Base-by-base conservation (phyloP, 2,329 filamentous ascomycete genomes). In the Thelonectria discophora region DNA sequence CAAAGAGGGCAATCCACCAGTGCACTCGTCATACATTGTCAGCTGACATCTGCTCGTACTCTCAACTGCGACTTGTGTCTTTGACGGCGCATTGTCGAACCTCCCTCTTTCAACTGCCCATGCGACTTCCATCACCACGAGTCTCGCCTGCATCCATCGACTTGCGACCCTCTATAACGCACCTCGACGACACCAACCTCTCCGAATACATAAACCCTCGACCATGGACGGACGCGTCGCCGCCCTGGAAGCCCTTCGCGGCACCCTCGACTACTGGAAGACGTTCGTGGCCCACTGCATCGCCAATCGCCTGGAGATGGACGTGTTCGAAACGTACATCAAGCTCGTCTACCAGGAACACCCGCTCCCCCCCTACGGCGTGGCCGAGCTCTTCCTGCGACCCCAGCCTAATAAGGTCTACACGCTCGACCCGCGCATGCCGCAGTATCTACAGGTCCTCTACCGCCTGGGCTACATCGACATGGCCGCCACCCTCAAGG, bases 381-480 rank as follows among this genome's bases (percentile, higher is more conserved):
- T 89, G 64, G 85, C 86, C 76, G 82, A 88, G 65, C 73, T 90
- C 54, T 83, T 88, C 67, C 77, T 90, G 42, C 81, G 81, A 21
- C 87, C 88, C 3, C 80, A 80, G 45, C 75, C 78, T 18, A 73
- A 74, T 51, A 82, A 82, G 68, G 70, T 75, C 66, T 77, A 84
- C 69, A 82, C 77, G 58, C 81, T 88, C 69, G 87, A 90, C 66
- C 84, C 86, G 9, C 82, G 86, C 64, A 79, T 88, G 9, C 81
- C 83, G 0, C 81, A 79, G n/a, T 90, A 89, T 71, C 73, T 90
- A 10, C 81, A 88, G 65, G 77, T 81, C 17, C 80, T 90, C 48
- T 79, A 84, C 45, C 76, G 80, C 32, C 80, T 81, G 49, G 78
- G 80, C 32, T 79, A 84, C 60, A 76, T 89, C 62, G 82, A 87